Base-by-base conservation (phyloP, 345 rosid genomes). In the Corchorus olitorius region DNA sequence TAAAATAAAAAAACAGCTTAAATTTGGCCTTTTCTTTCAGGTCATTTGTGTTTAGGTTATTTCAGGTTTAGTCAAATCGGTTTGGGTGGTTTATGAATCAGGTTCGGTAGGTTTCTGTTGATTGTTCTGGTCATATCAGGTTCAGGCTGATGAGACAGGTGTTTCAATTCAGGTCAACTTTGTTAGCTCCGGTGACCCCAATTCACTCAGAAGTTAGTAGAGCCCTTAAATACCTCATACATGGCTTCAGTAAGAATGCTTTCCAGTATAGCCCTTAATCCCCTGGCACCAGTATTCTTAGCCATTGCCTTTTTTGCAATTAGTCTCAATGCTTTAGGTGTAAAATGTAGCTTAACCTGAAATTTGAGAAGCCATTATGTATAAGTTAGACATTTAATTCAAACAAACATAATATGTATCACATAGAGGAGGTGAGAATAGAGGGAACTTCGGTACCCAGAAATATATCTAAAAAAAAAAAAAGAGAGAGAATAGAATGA, bases 251-350 rank as follows among this genome's bases (percentile, higher is more conserved):
- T 93, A 41, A 95, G 87, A 82, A 88, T 89, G 89, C 84, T 89
- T 88, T 95, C 99, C 59, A 95, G 85, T 78, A 95, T 77, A 84
- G 98, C 89, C 84, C 97, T 85, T 62, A 93, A 88, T 35, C 99
- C 98, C 87, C 99, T 88, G 3, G 99, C 99, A 75, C 99, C 98
- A 0, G 99, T 95, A 56, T 93, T 93, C 84, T 93, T 95, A 64
- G 84, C 92, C 93, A 89, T 92, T 9, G 99, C 97, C 79, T 85
- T 93, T 84, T 85, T 85, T 27, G 98, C 91, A 78, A 93, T 92
- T 22, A 89, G 68, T 88, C 84, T 86, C 17, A 95, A 86, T 8
- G 99, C 99, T 77, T 83, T 88, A 66, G 90, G 92, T 6, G 94
- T 92, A 82, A 88, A 93, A 85, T 92, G 91, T 66, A 95, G 86